phyloP scores from a whole-genome alignment of 2,329 filamentous ascomycete genomes.

The Microcera coccophila region DNA sequence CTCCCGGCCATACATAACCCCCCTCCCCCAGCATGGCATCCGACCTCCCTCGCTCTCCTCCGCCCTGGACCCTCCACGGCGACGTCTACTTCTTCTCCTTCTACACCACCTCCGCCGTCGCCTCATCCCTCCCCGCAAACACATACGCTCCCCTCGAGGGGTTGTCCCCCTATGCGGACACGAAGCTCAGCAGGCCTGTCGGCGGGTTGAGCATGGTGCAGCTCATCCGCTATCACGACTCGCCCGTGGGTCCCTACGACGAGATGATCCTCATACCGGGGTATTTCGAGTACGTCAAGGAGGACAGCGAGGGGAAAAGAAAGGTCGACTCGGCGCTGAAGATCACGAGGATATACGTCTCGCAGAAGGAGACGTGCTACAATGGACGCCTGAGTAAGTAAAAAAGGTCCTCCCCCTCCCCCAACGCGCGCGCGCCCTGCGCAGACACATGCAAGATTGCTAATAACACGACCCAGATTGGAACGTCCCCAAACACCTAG shows the following conservation, averaged over 20 bases:
- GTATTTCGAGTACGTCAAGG: constrained; percentile 40
- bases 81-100: constrained; percentile 44
- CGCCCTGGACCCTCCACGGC: constrained; percentile 45
- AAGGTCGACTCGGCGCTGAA: constrained; percentile 33
- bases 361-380: constrained; percentile 48
- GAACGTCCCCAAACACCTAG: constrained; percentile 55
- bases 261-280: constrained; percentile 49
- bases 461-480: constrained; percentile 38
- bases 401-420: neutral
- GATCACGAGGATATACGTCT: constrained; percentile 54
- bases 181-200: constrained; percentile 32
- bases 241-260: constrained; percentile 52
- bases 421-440: neutral
- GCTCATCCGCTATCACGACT: constrained; percentile 48
- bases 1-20: neutral
- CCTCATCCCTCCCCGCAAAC: constrained; percentile 34
- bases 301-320: constrained; percentile 31
- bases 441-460: neutral
- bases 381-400: constrained; percentile 48
- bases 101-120: constrained; percentile 31
- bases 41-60: constrained; percentile 21
- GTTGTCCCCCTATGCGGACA: constrained; percentile 34
- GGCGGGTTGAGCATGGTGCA: constrained; percentile 49
- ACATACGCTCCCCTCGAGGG: constrained; percentile 48
- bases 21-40: constrained; percentile 6